These are phyloP conservation scores for Coriaria nepalensis DNA, from an alignment of 306 rosid species.

Conservation along the genomic window DNA sequence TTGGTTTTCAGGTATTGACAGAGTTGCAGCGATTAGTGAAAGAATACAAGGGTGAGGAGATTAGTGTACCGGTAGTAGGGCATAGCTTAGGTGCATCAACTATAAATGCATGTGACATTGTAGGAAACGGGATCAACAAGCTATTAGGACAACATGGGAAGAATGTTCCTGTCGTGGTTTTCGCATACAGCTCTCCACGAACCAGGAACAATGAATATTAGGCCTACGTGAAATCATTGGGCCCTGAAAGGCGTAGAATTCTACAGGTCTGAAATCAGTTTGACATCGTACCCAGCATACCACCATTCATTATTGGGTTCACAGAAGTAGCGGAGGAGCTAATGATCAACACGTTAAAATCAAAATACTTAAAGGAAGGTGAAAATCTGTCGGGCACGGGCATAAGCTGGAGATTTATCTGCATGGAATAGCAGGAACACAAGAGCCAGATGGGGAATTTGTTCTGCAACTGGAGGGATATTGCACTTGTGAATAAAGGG, in stretches of 20 bases:
- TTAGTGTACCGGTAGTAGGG: conserved; percentile 71
- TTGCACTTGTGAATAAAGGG: conserved; percentile 42
- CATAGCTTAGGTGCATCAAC: conserved; percentile 91
- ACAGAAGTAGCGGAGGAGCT: conserved; percentile 42
- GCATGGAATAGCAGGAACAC: conserved; percentile 74
- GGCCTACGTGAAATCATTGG: conserved; percentile 9
- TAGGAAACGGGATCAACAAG: conserved; percentile 26
- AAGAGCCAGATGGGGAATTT: conserved; percentile 36
- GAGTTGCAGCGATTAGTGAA: conserved; percentile 57
- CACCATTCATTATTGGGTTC: conserved; percentile 19
- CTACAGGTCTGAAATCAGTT: conserved; percentile 25
- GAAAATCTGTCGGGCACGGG: conserved; percentile 29
- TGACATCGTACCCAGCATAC: conserved; percentile 46
- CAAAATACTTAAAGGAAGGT: conserved; percentile 40
- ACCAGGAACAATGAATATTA: conserved; percentile 31
- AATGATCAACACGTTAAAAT: conserved; percentile 32
- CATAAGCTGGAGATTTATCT: conserved; percentile 57
- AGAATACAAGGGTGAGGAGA: conserved; percentile 48
- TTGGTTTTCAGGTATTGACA: conserved; percentile 31
- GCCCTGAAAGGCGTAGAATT: conserved; percentile 19
- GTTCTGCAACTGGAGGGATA: conserved; percentile 41
- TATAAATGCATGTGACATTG: conserved; percentile 47
- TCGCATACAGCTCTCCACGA: conserved; percentile 42
- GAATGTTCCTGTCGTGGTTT: conserved; percentile 40
- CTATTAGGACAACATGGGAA: conserved; percentile 20